Base-by-base conservation (phyloP, 441 rosid species). In the Eutrema salsugineum region DNA sequence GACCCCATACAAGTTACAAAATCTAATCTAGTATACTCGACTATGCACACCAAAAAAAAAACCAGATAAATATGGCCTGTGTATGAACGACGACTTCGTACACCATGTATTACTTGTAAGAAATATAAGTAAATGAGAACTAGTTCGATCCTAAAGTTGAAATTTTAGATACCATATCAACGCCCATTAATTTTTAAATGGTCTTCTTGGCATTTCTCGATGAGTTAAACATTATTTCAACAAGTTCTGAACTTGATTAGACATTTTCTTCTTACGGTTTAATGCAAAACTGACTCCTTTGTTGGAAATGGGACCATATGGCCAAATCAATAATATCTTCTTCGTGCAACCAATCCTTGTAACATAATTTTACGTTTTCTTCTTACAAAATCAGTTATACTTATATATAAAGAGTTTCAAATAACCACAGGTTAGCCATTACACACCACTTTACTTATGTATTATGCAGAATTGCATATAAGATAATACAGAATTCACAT, bases 291-390 rank as follows among this genome's bases (percentile, higher is more conserved):
- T 68, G 78, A 68, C 78, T 51, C 59, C 51, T 61, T 57, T 68
- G 73, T 46, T 75, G 69, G 65, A 28, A 35, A 28, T 75, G 74
- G 82, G 81, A 69, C 82, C 86, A 75, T 77, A 33, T 33, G 20
- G 66, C 66, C 24, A 63, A 68, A 44, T 42, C 75, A 66, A 58
- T 73, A 11, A 49, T 66, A 39, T 66, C 36, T 19, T 14, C 51
- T 48, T 44, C 40, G 28, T 64, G 43, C 66, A 27, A 56, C 66
- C 27, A 27, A 36, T 47, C 51, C 2, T 36, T 44, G 22, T 24
- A 15, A 24, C 56, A 19, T 20, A 3, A 65, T 15, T 8, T 6
- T 32, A 55, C 35, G 8, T 38, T 12, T 58, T 30, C 10, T 19
- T 50, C 6, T 59, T 46, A 11, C 36, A n/a, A 11, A 17, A 43